Conservation (phyloP, 768 basidiomycete species). For the Cubamyces sp. region DNA sequence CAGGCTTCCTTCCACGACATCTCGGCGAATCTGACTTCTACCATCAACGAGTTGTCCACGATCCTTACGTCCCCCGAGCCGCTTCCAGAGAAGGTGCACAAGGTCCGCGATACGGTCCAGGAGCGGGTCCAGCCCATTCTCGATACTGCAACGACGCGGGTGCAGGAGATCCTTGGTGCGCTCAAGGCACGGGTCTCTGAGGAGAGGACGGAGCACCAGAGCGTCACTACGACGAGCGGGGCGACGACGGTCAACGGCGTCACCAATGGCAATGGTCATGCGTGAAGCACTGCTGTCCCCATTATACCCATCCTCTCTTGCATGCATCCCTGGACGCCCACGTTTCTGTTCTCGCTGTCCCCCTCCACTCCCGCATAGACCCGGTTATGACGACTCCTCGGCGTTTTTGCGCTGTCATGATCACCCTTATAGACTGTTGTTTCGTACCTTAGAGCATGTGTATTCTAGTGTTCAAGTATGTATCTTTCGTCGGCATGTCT, state of each 20-base stretch:
- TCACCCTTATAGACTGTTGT: constrained; percentile 19
- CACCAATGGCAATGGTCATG: constrained; percentile 19
- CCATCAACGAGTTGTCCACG: constrained; percentile 54
- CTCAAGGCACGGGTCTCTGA: constrained; percentile 24
- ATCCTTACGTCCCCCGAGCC: constrained; percentile 62
- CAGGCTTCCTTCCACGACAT: constrained; percentile 64
- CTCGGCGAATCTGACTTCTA: constrained; percentile 55
- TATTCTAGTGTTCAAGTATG: constrained; percentile 14
- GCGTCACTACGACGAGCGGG: constrained; percentile 19
- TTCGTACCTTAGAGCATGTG: constrained; percentile 19
- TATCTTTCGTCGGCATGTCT: neutral
- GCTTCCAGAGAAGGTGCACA: constrained; percentile 63
- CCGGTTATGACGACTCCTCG: neutral
- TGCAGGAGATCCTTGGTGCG: constrained; percentile 36
- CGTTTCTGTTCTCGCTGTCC: neutral
- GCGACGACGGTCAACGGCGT: constrained; percentile 14
- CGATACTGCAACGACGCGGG: constrained; percentile 41
- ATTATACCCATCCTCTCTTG: neutral
- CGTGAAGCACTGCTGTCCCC: neutral
- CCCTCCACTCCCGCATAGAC: neutral
- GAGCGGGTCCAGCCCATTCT: constrained; percentile 65
- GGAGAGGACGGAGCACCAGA: constrained; percentile 27
- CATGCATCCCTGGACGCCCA: neutral
- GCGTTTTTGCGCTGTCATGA: neutral
- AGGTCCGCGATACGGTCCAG: constrained; percentile 60